These are phyloP conservation scores for Oxyria digyna DNA, from an alignment of 148 eudicot species.

Conservation along the genomic window DNA sequence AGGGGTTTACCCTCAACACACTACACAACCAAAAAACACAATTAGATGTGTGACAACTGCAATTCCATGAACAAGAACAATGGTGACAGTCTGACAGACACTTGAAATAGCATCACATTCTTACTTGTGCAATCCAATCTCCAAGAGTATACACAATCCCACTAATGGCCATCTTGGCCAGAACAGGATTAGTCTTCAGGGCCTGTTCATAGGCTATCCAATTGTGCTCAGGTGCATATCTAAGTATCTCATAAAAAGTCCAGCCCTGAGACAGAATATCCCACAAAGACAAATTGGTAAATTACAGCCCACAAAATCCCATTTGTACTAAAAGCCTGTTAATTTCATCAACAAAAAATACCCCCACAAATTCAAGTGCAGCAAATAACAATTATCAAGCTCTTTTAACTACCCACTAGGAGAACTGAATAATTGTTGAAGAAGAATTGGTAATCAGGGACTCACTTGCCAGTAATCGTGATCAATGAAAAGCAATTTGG, in stretches of 20 bases:
- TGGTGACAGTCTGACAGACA: neutral
- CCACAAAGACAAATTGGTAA: neutral
- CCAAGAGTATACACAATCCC: conserved; percentile 47
- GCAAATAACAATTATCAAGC: too few species aligned
- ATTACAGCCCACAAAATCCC: neutral
- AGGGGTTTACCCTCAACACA: conserved; percentile 66
- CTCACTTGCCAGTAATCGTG: conserved; percentile 72
- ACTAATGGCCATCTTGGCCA: conserved; percentile 50
- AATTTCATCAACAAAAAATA: neutral
- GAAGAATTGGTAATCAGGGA: conserved; percentile 8
- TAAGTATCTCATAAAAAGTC: conserved; percentile 45
- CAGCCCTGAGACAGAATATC: conserved; percentile 30
- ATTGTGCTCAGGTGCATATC: conserved; percentile 55
- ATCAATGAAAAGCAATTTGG: conserved; percentile 59
- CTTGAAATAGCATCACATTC: conserved; percentile 3
- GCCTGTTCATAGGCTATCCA: conserved; percentile 59
- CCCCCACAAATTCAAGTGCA: neutral
- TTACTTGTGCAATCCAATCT: conserved; percentile 59
- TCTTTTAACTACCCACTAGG: neutral
- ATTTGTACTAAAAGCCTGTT: neutral
- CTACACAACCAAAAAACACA: conserved; percentile 19
- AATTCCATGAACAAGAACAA: neutral
- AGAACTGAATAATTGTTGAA: neutral
- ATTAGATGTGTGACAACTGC: neutral
- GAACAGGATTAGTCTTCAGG: conserved; percentile 38